These are phyloP conservation scores for Kwoniella sp. DNA, from an alignment of 768 basidiomycete species.

Conservation along the genomic window DNA sequence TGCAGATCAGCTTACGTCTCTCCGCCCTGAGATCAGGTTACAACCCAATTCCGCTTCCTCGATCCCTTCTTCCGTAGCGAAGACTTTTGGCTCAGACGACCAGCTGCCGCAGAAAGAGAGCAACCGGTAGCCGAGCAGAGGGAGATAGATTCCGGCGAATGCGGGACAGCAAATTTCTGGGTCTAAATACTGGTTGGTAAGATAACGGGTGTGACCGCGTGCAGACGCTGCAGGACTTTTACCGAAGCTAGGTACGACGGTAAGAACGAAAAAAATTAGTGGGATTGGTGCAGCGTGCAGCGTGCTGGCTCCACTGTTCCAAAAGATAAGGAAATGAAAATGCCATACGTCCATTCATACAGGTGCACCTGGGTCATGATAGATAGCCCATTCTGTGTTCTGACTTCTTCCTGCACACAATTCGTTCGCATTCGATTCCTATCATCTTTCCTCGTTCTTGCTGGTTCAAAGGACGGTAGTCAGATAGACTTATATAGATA, in stretches of 20 bases:
- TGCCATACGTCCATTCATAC: neutral
- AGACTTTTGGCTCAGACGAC: neutral
- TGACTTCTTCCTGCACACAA: neutral
- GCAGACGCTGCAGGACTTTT: neutral
- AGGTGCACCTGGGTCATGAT: neutral
- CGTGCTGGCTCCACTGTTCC: neutral
- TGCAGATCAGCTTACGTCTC: constrained; percentile 2
- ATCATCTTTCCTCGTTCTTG: neutral
- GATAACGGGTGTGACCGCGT: neutral
- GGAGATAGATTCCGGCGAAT: neutral
- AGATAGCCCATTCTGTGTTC: neutral
- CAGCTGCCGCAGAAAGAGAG: neutral
- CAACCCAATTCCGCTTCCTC: neutral
- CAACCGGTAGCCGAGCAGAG: neutral
- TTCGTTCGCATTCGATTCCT: neutral
- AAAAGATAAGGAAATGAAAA: constrained; percentile 3
- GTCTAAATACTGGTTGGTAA: too few relatives aligned
- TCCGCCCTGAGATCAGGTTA: neutral
- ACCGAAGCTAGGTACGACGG: neutral
- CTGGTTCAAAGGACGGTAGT: neutral
- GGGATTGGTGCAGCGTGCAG: neutral
- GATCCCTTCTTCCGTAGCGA: neutral
- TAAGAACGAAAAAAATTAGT: neutral
- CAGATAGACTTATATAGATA: neutral
- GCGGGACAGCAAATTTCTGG: neutral